A percentile compares a stretch with the other conserved stretches of the same genome.
Conservation (phyloP, 176 grass and related monocot genomes). For the Musa acuminata region DNA sequence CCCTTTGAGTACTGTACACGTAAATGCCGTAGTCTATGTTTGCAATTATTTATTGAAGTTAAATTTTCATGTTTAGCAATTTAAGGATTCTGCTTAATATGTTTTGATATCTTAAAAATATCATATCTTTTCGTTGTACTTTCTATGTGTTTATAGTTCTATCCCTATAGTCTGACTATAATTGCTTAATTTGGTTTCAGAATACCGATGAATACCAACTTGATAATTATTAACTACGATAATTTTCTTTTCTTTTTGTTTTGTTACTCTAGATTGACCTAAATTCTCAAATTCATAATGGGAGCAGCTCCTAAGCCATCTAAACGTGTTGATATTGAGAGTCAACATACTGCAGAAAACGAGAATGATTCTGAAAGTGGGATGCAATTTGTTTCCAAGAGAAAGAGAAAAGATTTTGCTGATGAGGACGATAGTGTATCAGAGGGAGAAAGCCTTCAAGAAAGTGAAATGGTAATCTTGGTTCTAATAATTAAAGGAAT, state of each 20-base stretch:
- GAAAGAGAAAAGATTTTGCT: conserved; percentile 1
- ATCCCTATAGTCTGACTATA: too few species aligned
- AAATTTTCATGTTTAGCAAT: too few species aligned
- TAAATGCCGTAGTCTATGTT: too few species aligned
- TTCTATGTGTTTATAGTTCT: too few species aligned
- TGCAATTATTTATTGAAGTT: too few species aligned
- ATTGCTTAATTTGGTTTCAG: too few species aligned
- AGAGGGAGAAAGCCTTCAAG: conserved; percentile 1
- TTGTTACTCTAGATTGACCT: not conserved
- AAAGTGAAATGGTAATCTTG: conserved; percentile 20
- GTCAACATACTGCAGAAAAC: conserved; percentile 1
- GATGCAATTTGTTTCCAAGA: conserved; percentile 18
- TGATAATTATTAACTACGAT: too few species aligned
- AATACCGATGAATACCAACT: too few species aligned
- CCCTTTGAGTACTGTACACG: too few species aligned
- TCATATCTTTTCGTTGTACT: too few species aligned
- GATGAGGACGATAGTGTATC: not conserved
- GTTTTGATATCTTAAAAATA: too few species aligned
- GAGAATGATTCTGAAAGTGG: conserved; percentile 9
- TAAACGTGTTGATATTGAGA: conserved; percentile 19
- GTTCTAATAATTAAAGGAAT: not conserved
- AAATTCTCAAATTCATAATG: conserved; percentile 3
- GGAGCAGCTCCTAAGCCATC: conserved; percentile 14
- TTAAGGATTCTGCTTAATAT: too few species aligned
- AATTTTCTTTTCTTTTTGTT: not conserved